Evolutionary conservation across 192 early-diverging fungal genomes (phyloP), one percentile per base, ranked within the genome.

Genomic region (Coemansia sp.): DNA sequence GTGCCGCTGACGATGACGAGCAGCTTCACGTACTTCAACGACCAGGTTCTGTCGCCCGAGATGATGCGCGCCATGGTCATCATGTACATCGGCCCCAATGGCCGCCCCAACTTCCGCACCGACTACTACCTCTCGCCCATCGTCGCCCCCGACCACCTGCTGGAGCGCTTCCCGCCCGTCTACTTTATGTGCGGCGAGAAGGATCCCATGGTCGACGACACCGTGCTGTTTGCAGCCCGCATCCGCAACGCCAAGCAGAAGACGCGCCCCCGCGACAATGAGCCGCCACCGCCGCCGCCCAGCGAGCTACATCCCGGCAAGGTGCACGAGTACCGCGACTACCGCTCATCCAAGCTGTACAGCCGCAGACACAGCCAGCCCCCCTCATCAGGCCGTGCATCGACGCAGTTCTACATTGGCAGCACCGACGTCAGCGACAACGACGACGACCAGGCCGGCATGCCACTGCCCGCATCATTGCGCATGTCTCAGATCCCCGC

Each of bases 141-240:
- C 9, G 85, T 92, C 21, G 93, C 94, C 0, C 97, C 97, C 0
- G 89, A 93, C 64, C 85, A 90, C 50, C 70, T 99, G 16, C 72
- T 99, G 45, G 93, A 93, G 3, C 86, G 90, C 42, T 99, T 97
- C 75, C 97, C 97, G 19, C 91, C 92, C 27, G 92, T 91, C 0
- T 95, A 93, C 73, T 88, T 97, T 56, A 86, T 99, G 57, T 92
- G 91, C 66, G 97, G 97, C 44, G 95, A 97, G 68, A 96, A 96
- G 70, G 97, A 99, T 73, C 97, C 97, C 3, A 87, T 99, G 44
- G 93, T 99, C 5, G 97, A 99, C 78, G 97, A 99, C 78, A 95
- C 96, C 3, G 90, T 97, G 21, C 78, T 99, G 17, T 91, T 97
- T 79, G 93, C 93, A 8, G 93, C 89, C 9, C 89, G 93, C 13